phyloP scores from a whole-genome alignment of 345 rosid genomes.

The Turnera subulata region DNA sequence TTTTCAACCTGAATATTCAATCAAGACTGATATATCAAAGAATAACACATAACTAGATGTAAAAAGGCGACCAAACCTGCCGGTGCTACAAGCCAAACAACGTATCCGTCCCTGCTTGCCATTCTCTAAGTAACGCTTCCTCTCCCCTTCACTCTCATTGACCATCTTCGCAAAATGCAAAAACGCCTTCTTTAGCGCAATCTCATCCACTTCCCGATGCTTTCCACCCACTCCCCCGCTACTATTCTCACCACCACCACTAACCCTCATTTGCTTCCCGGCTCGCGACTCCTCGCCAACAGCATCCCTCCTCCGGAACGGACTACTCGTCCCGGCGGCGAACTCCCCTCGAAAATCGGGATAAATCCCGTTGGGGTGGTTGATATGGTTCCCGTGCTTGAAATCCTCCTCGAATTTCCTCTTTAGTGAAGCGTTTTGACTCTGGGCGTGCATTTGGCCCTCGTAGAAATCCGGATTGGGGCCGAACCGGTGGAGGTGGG shows the following conservation, averaged over 20 bases:
- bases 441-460: too few relatives aligned
- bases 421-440: slow-evolving; percentile 23
- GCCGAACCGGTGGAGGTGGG: slow-evolving; percentile 13
- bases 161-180: slow-evolving; percentile 56
- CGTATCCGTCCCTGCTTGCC: slow-evolving; percentile 74
- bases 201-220: slow-evolving; percentile 52
- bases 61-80: slow-evolving; percentile 61
- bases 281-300: slow-evolving; percentile 45
- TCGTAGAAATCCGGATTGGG: background rate
- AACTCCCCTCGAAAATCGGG: slow-evolving; percentile 6
- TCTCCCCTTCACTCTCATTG: slow-evolving; percentile 56
- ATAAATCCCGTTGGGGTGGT: slow-evolving; percentile 2
- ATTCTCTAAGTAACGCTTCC: slow-evolving; percentile 68
- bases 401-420: slow-evolving; percentile 56
- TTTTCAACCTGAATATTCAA: background rate
- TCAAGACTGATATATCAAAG: background rate
- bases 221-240: slow-evolving; percentile 23
- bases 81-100: slow-evolving; percentile 61
- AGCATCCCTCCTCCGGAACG: slow-evolving; percentile 15
- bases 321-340: slow-evolving; percentile 37
- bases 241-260: slow-evolving; percentile 16
- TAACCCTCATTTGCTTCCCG: slow-evolving; percentile 46
- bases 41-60: background rate
- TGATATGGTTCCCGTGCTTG: slow-evolving; percentile 14
- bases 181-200: slow-evolving; percentile 60